Percentiles rank a stretch among this genome's conserved stretches.
Evolutionary conservation across 176 grass and related monocot species (phyloP).

Genomic region (Oryza brachyantha): DNA sequence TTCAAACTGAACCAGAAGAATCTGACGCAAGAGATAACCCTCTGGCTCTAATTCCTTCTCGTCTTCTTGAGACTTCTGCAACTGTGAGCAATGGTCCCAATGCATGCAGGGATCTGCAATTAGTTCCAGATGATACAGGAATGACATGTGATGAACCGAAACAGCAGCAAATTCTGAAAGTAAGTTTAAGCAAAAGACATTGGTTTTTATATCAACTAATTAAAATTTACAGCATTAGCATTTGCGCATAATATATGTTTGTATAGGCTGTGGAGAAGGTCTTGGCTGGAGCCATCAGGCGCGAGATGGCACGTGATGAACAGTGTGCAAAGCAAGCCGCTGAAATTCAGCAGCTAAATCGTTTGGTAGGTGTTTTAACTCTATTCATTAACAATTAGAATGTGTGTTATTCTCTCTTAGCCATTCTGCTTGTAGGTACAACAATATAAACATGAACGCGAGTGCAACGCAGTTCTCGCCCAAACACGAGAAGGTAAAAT

Average conservation of each 20-base stretch:
- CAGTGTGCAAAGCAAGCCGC: slow-evolving; percentile 77
- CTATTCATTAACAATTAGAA: slow-evolving; percentile 3
- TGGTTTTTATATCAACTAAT: not conserved
- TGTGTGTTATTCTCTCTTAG: slow-evolving; percentile 3
- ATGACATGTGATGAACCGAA: slow-evolving; percentile 48
- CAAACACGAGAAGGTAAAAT: slow-evolving; percentile 94
- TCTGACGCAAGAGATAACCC: slow-evolving; percentile 53
- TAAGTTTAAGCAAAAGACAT: slow-evolving; percentile 38
- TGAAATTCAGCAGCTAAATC: slow-evolving; percentile 87
- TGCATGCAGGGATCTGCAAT: slow-evolving; percentile 53
- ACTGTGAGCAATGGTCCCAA: slow-evolving; percentile 42
- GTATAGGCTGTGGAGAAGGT: slow-evolving; percentile 89
- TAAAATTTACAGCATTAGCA: not conserved
- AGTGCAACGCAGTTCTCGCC: slow-evolving; percentile 95
- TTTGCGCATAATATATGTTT: slow-evolving; percentile 24
- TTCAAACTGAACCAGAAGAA: slow-evolving; percentile 72
- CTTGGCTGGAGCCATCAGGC: slow-evolving; percentile 83
- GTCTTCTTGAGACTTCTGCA: slow-evolving; percentile 40
- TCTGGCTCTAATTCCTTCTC: slow-evolving; percentile 46
- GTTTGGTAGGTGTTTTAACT: slow-evolving; percentile 56
- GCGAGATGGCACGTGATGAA: slow-evolving; percentile 89
- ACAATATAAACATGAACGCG: slow-evolving; percentile 95
- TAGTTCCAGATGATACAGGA: slow-evolving; percentile 54
- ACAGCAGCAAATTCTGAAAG: slow-evolving; percentile 62
- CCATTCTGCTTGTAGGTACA: slow-evolving; percentile 57